Conservation (phyloP, 2,329 filamentous ascomycete genomes). For the Diaporthe sp. region DNA sequence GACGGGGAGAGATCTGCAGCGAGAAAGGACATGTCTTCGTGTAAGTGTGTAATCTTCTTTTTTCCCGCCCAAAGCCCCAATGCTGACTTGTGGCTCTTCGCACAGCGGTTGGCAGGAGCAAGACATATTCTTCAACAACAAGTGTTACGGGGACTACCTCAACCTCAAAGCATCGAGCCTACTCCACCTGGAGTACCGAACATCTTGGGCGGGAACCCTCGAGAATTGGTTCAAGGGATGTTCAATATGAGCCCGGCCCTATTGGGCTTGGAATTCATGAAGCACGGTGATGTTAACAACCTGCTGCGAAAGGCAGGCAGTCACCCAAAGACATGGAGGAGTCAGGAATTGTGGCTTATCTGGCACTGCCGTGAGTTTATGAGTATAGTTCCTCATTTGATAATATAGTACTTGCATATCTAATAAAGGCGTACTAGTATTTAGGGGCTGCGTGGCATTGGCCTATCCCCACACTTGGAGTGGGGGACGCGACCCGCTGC, state of each 20-base stretch:
- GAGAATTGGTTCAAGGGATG: not conserved
- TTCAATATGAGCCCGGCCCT: not conserved
- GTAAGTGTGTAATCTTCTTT: not conserved
- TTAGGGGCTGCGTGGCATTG: conserved; percentile 17
- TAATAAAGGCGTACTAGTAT: conserved; percentile 6
- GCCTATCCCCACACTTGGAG: conserved; percentile 12
- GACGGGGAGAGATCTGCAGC: not conserved
- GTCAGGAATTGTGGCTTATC: conserved; percentile 19
- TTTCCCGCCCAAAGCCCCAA: not conserved
- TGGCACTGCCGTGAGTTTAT: conserved; percentile 24
- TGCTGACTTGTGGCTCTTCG: not conserved
- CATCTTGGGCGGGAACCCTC: not conserved
- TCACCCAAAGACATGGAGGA: not conserved
- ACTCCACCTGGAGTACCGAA: not conserved
- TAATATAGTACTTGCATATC: not conserved
- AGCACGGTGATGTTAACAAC: conserved; percentile 14
- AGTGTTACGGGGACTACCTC: not conserved
- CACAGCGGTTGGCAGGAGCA: conserved; percentile 15
- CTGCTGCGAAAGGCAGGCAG: not conserved
- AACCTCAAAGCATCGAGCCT: conserved; percentile 5
- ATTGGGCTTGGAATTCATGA: conserved; percentile 33
- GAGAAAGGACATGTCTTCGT: not conserved
- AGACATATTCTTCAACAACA: conserved; percentile 29
- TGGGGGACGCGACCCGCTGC: not conserved
- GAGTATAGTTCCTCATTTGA: not conserved